phyloP scores from a whole-genome alignment of 352 stramenopile genomes.

The Phytopythium ostracodes region DNA sequence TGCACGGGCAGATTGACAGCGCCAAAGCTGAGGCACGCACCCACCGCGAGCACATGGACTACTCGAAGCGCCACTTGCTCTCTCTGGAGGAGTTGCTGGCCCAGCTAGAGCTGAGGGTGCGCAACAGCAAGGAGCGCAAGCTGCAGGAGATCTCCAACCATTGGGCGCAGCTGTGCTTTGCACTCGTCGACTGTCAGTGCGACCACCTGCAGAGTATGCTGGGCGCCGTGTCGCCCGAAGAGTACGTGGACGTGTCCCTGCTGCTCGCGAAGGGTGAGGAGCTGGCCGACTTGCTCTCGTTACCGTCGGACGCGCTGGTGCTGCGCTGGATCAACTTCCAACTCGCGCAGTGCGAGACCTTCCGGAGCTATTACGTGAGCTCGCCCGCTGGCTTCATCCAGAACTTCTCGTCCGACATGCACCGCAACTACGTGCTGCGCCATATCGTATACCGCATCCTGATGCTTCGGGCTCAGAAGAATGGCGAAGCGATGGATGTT shows the following conservation, averaged over 20 bases:
- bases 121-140: constrained; percentile 50
- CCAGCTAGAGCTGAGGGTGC: constrained; percentile 44
- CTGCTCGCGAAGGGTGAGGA: constrained; percentile 56
- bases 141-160: constrained; percentile 59
- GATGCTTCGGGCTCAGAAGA: constrained; percentile 4
- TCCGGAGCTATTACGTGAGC: constrained; percentile 20
- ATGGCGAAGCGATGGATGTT: not conserved
- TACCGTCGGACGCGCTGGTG: constrained; percentile 56
- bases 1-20: constrained; percentile 53
- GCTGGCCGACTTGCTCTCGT: constrained; percentile 34
- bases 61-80: constrained; percentile 53
- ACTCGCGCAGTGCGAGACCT: constrained; percentile 32
- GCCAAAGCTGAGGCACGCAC: constrained; percentile 36
- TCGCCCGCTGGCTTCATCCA: constrained; percentile 41
- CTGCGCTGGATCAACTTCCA: constrained; percentile 74
- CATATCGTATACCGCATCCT: constrained; percentile 46
- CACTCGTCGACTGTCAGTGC: constrained; percentile 52
- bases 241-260: constrained; percentile 42
- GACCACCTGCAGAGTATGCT: constrained; percentile 64
- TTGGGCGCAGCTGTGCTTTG: constrained; percentile 55
- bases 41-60: constrained; percentile 56
- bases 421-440: constrained; percentile 44
- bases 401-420: constrained; percentile 71
- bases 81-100: constrained; percentile 49
- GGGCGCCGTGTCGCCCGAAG: constrained; percentile 24